These are phyloP conservation scores for Lipomyces chichibuensis DNA, from an alignment of 805 yeast genomes.

Conservation along the genomic window DNA sequence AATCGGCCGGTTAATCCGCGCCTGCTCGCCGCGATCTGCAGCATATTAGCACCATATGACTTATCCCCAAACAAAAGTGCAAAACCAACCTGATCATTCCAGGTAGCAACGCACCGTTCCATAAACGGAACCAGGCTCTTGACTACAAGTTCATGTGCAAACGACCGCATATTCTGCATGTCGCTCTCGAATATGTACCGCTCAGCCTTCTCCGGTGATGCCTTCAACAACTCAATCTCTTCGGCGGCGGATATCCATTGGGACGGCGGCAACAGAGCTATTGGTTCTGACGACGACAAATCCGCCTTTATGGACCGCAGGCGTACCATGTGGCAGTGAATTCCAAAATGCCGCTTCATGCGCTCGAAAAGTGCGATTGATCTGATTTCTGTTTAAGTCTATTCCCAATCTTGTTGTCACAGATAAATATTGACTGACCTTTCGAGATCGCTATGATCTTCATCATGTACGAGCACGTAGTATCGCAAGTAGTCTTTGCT, in stretches of 20 bases:
- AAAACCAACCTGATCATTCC: conserved; percentile 73
- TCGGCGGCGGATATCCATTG: conserved; percentile 52
- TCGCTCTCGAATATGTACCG: conserved; percentile 39
- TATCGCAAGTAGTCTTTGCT: conserved; percentile 64
- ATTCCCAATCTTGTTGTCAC: background rate
- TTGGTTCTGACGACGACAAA: conserved; percentile 14
- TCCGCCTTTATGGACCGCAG: conserved; percentile 18
- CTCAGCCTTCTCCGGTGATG: conserved; percentile 23
- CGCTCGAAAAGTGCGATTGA: conserved; percentile 48
- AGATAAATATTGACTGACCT: conserved; percentile 15
- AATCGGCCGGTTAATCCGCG: conserved; percentile 74
- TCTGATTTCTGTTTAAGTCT: conserved; percentile 20
- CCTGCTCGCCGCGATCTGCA: conserved; percentile 44
- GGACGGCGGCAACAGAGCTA: conserved; percentile 41
- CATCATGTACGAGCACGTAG: conserved; percentile 57
- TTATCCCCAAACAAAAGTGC: conserved; percentile 46
- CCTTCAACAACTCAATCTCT: conserved; percentile 44
- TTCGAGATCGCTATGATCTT: conserved; percentile 51
- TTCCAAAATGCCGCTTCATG: conserved; percentile 48
- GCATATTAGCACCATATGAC: background rate
- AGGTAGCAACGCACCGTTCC: conserved; percentile 74
- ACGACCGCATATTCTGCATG: conserved; percentile 48
- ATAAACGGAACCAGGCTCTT: conserved; percentile 73
- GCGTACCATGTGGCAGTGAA: conserved; percentile 41
- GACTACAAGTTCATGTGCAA: conserved; percentile 53